Evolutionary conservation across 2,329 filamentous ascomycete species (phyloP).

Genomic region (Simplicillium sp.): DNA sequence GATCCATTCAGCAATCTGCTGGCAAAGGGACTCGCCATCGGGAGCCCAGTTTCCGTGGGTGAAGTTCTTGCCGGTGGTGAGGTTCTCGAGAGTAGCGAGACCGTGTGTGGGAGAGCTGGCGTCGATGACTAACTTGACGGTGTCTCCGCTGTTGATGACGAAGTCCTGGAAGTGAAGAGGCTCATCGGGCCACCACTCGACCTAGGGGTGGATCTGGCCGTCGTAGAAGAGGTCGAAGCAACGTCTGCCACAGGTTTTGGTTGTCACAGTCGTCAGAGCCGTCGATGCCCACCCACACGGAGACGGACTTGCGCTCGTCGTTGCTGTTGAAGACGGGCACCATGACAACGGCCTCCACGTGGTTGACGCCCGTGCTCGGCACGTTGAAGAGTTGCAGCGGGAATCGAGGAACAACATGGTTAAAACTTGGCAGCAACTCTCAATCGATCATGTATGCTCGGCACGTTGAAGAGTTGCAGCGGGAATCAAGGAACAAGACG

Average conservation of each 20-base stretch:
- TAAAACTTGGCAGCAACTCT: too few species aligned
- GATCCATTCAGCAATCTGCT: too few species aligned
- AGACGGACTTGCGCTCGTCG: slow-evolving; percentile 12
- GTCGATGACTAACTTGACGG: slow-evolving; percentile 1
- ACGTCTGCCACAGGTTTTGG: slow-evolving; percentile 19
- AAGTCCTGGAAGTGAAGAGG: slow-evolving; percentile 2
- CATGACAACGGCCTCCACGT: slow-evolving; percentile 7
- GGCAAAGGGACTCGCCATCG: too few species aligned
- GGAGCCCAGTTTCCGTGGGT: too few species aligned
- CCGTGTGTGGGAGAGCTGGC: slow-evolving; percentile 12
- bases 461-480: too few species aligned
- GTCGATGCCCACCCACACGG: slow-evolving; percentile 31
- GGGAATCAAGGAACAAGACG: too few species aligned
- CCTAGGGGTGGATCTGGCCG: slow-evolving; percentile 24
- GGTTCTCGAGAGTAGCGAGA: slow-evolving; percentile 29
- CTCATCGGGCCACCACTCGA: slow-evolving; percentile 26
- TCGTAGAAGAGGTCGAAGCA: slow-evolving; percentile 25
- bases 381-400: too few species aligned
- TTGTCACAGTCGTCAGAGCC: slow-evolving; percentile 28
- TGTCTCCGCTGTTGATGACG: slow-evolving; percentile 2
- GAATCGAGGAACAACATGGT: too few species aligned
- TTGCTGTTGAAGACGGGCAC: slow-evolving; percentile 7
- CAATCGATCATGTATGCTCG: too few species aligned
- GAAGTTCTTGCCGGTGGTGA: slow-evolving; percentile 21
- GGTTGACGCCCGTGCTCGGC: slow-evolving; percentile 8